Conservation (phyloP, 768 basidiomycete species). For the Pleurotus platypus region DNA sequence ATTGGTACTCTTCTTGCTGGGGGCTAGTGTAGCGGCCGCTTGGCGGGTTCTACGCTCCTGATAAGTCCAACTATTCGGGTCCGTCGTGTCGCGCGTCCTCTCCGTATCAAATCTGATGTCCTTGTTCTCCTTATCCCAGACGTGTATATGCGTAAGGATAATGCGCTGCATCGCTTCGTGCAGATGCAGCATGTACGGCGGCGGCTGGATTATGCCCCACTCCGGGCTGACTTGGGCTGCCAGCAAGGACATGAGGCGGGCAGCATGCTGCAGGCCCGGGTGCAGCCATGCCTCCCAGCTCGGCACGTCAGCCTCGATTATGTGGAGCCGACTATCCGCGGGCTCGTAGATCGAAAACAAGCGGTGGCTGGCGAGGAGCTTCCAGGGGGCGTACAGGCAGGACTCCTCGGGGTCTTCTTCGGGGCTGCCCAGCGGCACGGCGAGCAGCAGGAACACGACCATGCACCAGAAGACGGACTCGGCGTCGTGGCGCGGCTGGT, state of each 20-base stretch:
- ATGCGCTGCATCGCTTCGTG: slow-evolving; percentile 10
- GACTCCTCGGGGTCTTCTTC: background rate
- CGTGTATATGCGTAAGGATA: background rate
- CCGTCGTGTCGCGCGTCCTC: no score
- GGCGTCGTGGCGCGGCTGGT: slow-evolving; percentile 6
- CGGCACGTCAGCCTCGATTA: no score
- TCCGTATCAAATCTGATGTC: background rate
- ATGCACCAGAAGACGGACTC: slow-evolving; percentile 9
- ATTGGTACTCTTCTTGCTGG: no score
- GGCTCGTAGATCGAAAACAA: no score
- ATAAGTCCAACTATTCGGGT: no score
- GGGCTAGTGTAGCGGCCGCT: no score
- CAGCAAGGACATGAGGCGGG: background rate
- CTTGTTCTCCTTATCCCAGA: background rate
- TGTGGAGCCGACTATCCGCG: no score
- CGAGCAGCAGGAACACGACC: slow-evolving; percentile 1
- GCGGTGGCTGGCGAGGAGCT: no score
- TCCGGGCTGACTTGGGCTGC: background rate
- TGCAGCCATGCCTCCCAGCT: slow-evolving; percentile 4
- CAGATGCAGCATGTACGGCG: background rate
- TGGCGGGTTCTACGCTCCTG: no score
- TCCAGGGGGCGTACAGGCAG: no score
- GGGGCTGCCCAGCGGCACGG: background rate
- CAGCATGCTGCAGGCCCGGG: background rate
- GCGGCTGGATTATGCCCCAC: background rate